Evolutionary conservation across 192 early-diverging fungal species (phyloP).

Genomic region (Spizellomyces punctatus): DNA sequence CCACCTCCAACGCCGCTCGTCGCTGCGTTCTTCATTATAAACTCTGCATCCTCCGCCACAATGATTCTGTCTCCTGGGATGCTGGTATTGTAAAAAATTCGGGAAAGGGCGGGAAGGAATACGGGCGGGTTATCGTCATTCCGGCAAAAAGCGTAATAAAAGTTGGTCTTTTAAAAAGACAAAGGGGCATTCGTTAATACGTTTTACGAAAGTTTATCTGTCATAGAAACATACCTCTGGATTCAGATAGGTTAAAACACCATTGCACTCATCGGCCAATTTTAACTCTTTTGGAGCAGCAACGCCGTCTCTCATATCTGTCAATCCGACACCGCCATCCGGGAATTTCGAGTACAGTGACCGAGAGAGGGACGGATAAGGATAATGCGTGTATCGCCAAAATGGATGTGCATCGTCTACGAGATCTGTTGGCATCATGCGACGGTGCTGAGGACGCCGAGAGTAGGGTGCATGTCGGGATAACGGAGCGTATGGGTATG

Average conservation of each 20-base stretch:
- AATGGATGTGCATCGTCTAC: too few relatives aligned
- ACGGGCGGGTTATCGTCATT: conserved; percentile 2
- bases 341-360: too few relatives aligned
- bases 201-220: not conserved
- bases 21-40: too few relatives aligned
- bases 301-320: not conserved
- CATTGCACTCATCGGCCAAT: conserved; percentile 19
- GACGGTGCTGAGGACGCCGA: too few relatives aligned
- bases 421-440: too few relatives aligned
- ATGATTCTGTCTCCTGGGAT: too few relatives aligned
- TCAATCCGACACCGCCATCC: too few relatives aligned
- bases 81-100: conserved; percentile 16
- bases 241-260: conserved; percentile 17
- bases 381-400: not conserved
- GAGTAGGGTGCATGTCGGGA: too few relatives aligned
- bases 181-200: not conserved
- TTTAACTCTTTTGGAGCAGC: conserved; percentile 3
- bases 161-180: not conserved
- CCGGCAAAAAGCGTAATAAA: conserved; percentile 21
- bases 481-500: too few relatives aligned
- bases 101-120: conserved; percentile 12
- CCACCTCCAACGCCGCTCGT: too few relatives aligned
- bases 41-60: too few relatives aligned
- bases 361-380: not conserved
- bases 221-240: conserved; percentile 3